These are phyloP conservation scores for Fonsecaea pugnacius DNA, from an alignment of 2,329 filamentous ascomycete species.

Conservation along the genomic window DNA sequence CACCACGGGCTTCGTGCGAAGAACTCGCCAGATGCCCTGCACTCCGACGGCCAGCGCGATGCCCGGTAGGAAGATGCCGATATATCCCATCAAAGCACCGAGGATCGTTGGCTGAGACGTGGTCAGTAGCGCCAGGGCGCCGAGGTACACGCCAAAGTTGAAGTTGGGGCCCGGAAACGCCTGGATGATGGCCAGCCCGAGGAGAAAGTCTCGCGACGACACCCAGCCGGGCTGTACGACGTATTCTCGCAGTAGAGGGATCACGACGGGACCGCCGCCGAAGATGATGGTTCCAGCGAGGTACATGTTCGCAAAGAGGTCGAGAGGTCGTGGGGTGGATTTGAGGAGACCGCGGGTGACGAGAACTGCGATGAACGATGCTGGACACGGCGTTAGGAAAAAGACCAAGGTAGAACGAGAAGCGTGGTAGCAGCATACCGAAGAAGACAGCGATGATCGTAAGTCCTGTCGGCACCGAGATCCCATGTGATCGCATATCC, in stretches of 20 bases:
- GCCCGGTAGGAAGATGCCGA: conserved; percentile 60
- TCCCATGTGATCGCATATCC: conserved; percentile 39
- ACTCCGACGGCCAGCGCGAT: conserved; percentile 45
- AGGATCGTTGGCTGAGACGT: conserved; percentile 45
- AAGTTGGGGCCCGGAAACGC: conserved; percentile 63
- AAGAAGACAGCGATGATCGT: conserved; percentile 56
- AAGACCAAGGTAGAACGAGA: background rate
- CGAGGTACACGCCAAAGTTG: conserved; percentile 62
- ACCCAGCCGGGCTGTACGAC: conserved; percentile 73
- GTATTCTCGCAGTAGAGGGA: conserved; percentile 63
- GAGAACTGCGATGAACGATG: conserved; percentile 60
- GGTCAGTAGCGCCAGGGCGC: conserved; percentile 54
- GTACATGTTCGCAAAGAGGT: conserved; percentile 73
- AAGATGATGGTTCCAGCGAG: conserved; percentile 73
- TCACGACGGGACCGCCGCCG: conserved; percentile 68
- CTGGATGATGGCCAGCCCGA: conserved; percentile 73
- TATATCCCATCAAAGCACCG: conserved; percentile 58
- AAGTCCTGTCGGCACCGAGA: conserved; percentile 46
- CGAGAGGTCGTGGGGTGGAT: conserved; percentile 55
- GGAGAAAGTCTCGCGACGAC: conserved; percentile 69
- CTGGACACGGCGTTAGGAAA: conserved; percentile 36
- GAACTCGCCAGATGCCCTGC: conserved; percentile 59
- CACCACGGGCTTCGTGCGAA: conserved; percentile 55
- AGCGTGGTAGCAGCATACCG: conserved; percentile 38
- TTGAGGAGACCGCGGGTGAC: conserved; percentile 44